Evolutionary conservation across 164 flowering plant genomes (phyloP).

Genomic region (Chimonanthus salicifolius): DNA sequence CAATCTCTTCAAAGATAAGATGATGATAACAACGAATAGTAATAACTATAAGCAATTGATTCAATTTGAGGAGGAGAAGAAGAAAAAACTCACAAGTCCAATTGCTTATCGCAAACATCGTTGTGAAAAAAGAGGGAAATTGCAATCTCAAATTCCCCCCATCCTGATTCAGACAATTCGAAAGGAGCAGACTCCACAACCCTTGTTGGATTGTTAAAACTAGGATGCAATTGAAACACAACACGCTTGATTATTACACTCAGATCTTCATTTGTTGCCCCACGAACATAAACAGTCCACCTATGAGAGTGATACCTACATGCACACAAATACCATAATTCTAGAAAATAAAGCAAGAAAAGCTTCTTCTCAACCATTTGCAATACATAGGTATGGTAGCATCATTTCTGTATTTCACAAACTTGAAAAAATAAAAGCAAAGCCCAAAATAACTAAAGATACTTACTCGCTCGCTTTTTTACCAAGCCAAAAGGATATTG

Average conservation of each 20-base stretch:
- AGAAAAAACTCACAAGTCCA: constrained; percentile 64
- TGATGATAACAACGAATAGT: too few species aligned
- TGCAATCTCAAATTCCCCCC: constrained; percentile 96
- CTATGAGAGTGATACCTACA: constrained; percentile 72
- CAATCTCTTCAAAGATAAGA: too few species aligned
- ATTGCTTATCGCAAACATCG: constrained; percentile 68
- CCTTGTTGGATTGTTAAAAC: constrained; percentile 80
- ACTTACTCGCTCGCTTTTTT: constrained; percentile 89
- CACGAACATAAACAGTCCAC: constrained; percentile 88
- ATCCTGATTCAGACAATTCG: constrained; percentile 78
- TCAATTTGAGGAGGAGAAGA: too few species aligned
- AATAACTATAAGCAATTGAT: too few species aligned
- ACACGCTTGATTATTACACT: constrained; percentile 61
- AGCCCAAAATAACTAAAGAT: background rate
- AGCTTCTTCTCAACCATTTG: background rate
- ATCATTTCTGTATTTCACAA: too few species aligned
- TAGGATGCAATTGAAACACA: constrained; percentile 80
- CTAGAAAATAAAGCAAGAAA: background rate
- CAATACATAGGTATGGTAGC: background rate
- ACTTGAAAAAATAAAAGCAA: constrained; percentile 1
- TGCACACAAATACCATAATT: background rate
- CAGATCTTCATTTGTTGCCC: constrained; percentile 83
- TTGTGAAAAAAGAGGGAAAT: constrained; percentile 68
- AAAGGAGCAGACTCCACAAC: constrained; percentile 75
- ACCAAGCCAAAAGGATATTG: constrained; percentile 80